Conservation (phyloP, 2,329 filamentous ascomycete genomes). For the Cercospora citrullina region DNA sequence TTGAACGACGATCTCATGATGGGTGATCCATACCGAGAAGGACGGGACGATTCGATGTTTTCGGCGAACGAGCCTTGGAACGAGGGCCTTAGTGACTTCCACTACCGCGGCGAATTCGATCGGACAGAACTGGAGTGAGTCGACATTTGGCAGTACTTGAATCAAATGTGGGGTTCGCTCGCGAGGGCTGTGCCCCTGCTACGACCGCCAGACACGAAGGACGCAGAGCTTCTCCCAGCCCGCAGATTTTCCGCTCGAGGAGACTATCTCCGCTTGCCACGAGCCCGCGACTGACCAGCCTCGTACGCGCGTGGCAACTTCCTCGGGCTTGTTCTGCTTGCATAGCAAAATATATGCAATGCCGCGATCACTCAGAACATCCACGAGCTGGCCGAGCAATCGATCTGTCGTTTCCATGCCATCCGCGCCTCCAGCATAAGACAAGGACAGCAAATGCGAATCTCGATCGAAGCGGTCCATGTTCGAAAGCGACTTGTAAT, state of each 20-base stretch:
- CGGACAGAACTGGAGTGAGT: constrained; percentile 30
- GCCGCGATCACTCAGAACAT: constrained; percentile 63
- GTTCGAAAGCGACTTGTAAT: constrained; percentile 12
- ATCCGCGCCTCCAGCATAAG: constrained; percentile 83
- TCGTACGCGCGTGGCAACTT: constrained; percentile 65
- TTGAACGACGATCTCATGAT: constrained; percentile 30
- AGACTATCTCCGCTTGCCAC: constrained; percentile 78
- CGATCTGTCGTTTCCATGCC: constrained; percentile 93
- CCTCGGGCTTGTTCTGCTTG: constrained; percentile 80
- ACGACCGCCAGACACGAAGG: constrained; percentile 72
- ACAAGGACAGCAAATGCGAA: constrained; percentile 77
- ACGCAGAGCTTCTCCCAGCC: constrained; percentile 95
- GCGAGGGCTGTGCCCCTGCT: background rate
- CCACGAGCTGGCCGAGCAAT: constrained; percentile 68
- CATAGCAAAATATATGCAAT: constrained; percentile 90
- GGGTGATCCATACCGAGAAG: constrained; percentile 21
- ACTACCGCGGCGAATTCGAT: constrained; percentile 34
- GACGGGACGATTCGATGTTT: constrained; percentile 31
- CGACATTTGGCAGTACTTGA: background rate
- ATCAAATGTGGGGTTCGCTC: background rate
- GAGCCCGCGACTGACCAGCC: constrained; percentile 49
- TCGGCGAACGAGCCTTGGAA: constrained; percentile 37
- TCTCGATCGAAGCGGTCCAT: constrained; percentile 67
- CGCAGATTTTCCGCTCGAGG: constrained; percentile 78
- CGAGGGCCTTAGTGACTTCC: constrained; percentile 37